Base-by-base conservation (phyloP, 1,284 basidiomycete species). In the Naganishia sp. region DNA sequence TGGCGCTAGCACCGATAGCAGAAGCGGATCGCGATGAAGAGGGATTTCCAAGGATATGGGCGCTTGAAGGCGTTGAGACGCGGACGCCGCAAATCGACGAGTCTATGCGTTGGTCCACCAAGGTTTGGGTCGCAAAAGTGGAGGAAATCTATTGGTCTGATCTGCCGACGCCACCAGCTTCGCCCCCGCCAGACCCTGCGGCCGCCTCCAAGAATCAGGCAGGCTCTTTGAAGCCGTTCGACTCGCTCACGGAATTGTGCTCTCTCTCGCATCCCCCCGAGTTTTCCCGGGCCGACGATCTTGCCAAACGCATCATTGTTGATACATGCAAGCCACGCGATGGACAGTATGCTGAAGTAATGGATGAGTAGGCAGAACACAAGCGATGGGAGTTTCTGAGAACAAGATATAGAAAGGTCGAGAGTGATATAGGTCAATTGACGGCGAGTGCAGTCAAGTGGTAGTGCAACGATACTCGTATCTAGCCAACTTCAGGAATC, bases 321-420 rank as follows among this genome's bases (percentile, higher is more conserved):
- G 85, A 84, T 53, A 68, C 82, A 25, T 79, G 80, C 53, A 56
- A 66, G 13, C 73, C 74, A 63, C 44, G 25, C 52, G 70, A 53
- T 53, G 31, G 31, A 70, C 68, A 72, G 73, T 71, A 55, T 53
- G 31, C 60, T 71, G 50, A 72, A 45, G 75, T 75, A 55, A 80
- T 84, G 74, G 80, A 83, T 66, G 80, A 73, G 7, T 74, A 74
- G 5, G 80, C 81, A 6, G 81, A 82, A 70, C 74, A 65, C 43
- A 77, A 75, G 59, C 73, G 86, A 65, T 79, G 77, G 71, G 75
- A 78, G 53, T 75, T 87, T n/a, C 86, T 96, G 74, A 83, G 90
- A 75, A 95, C 94, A 6, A 81, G 86, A 73, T 97, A 94, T 78
- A 84, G 86, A 66, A 90, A 89, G 25, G 92, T 98, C 0, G 90